Conservation (phyloP, 73 alveolate species). For the Blepharisma stoltei region DNA sequence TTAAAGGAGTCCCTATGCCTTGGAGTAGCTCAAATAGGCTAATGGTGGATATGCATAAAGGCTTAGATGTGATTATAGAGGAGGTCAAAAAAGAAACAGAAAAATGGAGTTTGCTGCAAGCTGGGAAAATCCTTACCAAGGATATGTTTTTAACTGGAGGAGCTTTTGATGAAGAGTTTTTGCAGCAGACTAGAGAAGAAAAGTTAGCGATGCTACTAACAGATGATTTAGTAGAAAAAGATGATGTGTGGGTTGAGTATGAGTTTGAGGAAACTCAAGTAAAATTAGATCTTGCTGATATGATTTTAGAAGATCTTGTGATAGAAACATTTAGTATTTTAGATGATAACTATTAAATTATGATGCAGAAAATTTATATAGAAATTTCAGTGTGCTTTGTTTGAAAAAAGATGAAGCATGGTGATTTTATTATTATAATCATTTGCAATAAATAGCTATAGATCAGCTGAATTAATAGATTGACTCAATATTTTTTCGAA, state of each 20-base stretch:
- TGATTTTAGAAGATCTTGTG: constrained; percentile 45
- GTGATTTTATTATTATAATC: too few species aligned
- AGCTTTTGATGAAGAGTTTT: constrained; percentile 45
- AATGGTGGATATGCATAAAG: constrained; percentile 5
- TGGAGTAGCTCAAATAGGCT: constrained; percentile 46
- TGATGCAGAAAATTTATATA: not conserved
- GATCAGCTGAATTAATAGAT: too few species aligned
- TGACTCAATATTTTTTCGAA: too few species aligned
- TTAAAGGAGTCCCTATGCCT: constrained; percentile 81
- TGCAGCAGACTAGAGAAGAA: constrained; percentile 55
- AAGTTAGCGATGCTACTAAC: constrained; percentile 42
- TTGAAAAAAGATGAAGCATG: too few species aligned
- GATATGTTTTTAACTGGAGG: constrained; percentile 8
- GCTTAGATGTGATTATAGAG: constrained; percentile 30
- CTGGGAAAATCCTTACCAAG: constrained; percentile 9
- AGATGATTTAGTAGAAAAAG: constrained; percentile 46
- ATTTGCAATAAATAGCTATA: too few species aligned
- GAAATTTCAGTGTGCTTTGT: too few species aligned
- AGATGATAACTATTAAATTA: not conserved
- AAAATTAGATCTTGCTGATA: constrained; percentile 62
- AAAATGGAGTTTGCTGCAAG: constrained; percentile 34
- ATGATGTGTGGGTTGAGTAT: constrained; percentile 49
- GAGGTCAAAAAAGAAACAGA: constrained; percentile 30
- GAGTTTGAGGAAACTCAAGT: constrained; percentile 57
- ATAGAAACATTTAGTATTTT: constrained; percentile 35